A percentile compares a stretch with the other conserved stretches of the same genome.
These are phyloP conservation scores for Lyophyllum shimeji DNA, from an alignment of 768 basidiomycete species.

Conservation along the genomic window DNA sequence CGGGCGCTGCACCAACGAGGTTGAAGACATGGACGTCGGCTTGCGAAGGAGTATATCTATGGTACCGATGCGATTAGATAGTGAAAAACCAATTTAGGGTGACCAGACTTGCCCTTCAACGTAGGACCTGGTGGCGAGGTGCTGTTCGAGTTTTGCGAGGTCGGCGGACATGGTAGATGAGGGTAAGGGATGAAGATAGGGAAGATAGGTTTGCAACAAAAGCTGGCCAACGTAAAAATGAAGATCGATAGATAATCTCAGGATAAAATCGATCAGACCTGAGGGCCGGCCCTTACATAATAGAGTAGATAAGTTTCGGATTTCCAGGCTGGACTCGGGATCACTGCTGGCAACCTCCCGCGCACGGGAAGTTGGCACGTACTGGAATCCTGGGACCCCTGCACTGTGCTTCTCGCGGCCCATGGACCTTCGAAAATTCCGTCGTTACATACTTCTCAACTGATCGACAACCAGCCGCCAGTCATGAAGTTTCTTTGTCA, in stretches of 20 bases:
- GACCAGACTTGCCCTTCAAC: constrained; percentile 75
- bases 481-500: too few relatives aligned
- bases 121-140: constrained; percentile 86
- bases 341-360: too few relatives aligned
- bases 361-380: too few relatives aligned
- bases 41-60: constrained; percentile 88
- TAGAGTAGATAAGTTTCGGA: constrained; percentile 18
- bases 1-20: constrained; percentile 66
- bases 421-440: background rate
- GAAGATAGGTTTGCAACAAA: constrained; percentile 8
- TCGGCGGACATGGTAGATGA: constrained; percentile 59
- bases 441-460: too few relatives aligned
- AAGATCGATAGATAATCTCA: constrained; percentile 1
- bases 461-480: too few relatives aligned
- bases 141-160: constrained; percentile 75
- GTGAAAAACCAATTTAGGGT: background rate
- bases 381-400: too few relatives aligned
- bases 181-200: constrained; percentile 17
- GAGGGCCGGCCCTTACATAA: constrained; percentile 25
- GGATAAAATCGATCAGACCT: constrained; percentile 17
- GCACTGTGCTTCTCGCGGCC: background rate
- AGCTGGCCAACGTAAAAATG: constrained; percentile 2
- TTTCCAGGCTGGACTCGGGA: background rate
- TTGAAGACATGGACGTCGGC: constrained; percentile 94
- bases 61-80: constrained; percentile 13